Percentiles rank a stretch among this genome's conserved stretches.
phyloP scores from a whole-genome alignment of 805 yeast genomes.

The Hermanozyma aechmeae region DNA sequence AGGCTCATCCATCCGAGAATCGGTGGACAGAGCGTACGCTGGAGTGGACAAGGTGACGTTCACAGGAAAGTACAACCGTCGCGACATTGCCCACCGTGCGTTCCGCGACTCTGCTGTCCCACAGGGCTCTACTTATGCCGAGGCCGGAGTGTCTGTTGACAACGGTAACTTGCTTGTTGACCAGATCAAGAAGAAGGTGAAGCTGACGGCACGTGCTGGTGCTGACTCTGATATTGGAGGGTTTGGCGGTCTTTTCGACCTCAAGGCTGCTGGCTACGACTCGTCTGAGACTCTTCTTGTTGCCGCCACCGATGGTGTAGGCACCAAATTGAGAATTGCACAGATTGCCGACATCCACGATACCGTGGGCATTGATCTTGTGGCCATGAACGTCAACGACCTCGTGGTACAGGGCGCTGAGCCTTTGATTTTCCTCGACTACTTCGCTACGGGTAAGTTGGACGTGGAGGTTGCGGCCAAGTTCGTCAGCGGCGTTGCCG shows the following conservation, averaged over 20 bases:
- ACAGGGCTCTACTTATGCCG: constrained; percentile 71
- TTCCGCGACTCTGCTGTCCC: constrained; percentile 45
- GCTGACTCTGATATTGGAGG: constrained; percentile 99
- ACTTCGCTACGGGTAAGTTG: constrained; percentile 90
- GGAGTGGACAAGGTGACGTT: constrained; percentile 77
- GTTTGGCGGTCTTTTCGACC: constrained; percentile 93
- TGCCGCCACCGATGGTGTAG: constrained; percentile 99
- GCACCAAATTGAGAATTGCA: constrained; percentile 92
- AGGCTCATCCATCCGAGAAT: constrained; percentile 63
- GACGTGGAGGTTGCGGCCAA: constrained; percentile 77
- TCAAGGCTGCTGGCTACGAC: constrained; percentile 79
- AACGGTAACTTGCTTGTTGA: constrained; percentile 88
- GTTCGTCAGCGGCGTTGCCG: constrained; percentile 92
- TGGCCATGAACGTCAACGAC: constrained; percentile 98
- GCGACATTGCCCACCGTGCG: constrained; percentile 94
- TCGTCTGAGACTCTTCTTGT: constrained; percentile 75
- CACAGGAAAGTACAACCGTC: constrained; percentile 71
- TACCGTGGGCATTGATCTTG: constrained; percentile 98
- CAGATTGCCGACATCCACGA: constrained; percentile 82
- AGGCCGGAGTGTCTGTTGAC: constrained; percentile 96
- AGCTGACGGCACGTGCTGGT: constrained; percentile 89
- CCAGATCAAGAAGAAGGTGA: constrained; percentile 81
- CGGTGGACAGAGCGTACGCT: constrained; percentile 77
- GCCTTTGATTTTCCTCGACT: constrained; percentile 89
- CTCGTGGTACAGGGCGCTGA: constrained; percentile 98